Evolutionary conservation across 306 rosid genomes (phyloP).

Genomic region (Cercis canadensis): DNA sequence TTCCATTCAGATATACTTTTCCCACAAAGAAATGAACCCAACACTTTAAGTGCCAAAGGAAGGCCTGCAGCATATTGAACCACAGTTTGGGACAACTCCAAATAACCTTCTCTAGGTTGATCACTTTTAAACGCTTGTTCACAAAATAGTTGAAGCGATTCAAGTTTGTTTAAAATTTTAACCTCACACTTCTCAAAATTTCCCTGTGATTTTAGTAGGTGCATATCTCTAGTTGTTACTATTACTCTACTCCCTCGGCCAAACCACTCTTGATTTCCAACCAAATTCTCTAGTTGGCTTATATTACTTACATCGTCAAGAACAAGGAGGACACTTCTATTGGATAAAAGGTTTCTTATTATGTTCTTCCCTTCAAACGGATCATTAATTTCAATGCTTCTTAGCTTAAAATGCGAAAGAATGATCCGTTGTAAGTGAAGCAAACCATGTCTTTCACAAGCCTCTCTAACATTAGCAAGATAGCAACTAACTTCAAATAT

Average conservation of each 20-base stretch:
- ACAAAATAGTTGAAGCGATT: slow-evolving; percentile 14
- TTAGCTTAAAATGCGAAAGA: background rate
- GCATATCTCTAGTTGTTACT: slow-evolving; percentile 2
- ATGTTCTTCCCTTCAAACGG: background rate
- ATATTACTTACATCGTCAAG: slow-evolving; percentile 14
- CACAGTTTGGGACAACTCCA: background rate
- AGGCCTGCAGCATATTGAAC: background rate
- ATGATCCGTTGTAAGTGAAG: background rate
- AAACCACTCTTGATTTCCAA: background rate
- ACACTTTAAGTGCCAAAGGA: slow-evolving; percentile 6
- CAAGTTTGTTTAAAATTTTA: too few relatives aligned
- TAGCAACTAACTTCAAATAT: background rate
- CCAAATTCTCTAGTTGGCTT: background rate
- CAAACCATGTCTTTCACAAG: background rate
- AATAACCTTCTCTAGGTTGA: background rate
- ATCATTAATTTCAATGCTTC: background rate
- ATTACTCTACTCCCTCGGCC: slow-evolving; percentile 20
- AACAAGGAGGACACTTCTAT: background rate
- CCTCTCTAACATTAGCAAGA: background rate
- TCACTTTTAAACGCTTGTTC: background rate
- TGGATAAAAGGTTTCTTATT: background rate
- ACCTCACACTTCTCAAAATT: background rate
- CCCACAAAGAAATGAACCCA: background rate
- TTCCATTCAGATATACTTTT: background rate
- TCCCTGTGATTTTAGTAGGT: background rate